Evolutionary conservation across 306 rosid genomes (phyloP).

Genomic region (Quercus bicolor): DNA sequence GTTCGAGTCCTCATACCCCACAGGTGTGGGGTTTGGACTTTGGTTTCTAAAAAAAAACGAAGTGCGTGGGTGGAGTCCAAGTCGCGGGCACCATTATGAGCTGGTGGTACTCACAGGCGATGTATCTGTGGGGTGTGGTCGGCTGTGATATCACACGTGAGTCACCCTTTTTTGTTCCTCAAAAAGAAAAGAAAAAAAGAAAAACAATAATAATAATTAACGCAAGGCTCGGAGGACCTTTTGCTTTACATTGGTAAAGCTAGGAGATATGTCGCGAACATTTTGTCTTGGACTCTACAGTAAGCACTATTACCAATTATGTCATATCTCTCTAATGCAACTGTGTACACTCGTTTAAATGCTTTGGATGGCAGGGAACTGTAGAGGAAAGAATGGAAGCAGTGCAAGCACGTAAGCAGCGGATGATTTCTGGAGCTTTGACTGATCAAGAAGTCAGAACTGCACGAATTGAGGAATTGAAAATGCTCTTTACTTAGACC

Average conservation of each 20-base stretch:
- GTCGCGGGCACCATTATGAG: too few relatives aligned
- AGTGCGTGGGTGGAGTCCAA: too few relatives aligned
- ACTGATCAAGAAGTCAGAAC: constrained; percentile 94
- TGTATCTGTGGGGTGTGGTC: too few relatives aligned
- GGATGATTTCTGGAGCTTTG: constrained; percentile 86
- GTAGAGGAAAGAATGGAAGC: constrained; percentile 98
- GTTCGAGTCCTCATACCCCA: too few relatives aligned
- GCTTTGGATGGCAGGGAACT: constrained; percentile 58
- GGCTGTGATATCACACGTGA: too few relatives aligned
- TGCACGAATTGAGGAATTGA: constrained; percentile 90
- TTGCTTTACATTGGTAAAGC: neutral
- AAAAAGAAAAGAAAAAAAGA: too few relatives aligned
- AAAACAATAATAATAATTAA: neutral
- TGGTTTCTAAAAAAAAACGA: too few relatives aligned
- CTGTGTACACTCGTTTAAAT: constrained; percentile 5
- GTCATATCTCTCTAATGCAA: neutral
- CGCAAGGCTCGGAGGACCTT: neutral
- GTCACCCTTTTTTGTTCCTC: too few relatives aligned
- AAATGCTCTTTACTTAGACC: constrained; percentile 78
- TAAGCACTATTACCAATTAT: neutral
- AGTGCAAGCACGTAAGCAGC: constrained; percentile 89
- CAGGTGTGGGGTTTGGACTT: too few relatives aligned
- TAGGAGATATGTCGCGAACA: neutral
- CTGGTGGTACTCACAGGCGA: too few relatives aligned
- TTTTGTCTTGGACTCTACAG: neutral